Evolutionary conservation across 768 basidiomycete genomes (phyloP), one percentile per base, ranked within the genome.

Genomic region (Boletus pseudo-olivaceus): DNA sequence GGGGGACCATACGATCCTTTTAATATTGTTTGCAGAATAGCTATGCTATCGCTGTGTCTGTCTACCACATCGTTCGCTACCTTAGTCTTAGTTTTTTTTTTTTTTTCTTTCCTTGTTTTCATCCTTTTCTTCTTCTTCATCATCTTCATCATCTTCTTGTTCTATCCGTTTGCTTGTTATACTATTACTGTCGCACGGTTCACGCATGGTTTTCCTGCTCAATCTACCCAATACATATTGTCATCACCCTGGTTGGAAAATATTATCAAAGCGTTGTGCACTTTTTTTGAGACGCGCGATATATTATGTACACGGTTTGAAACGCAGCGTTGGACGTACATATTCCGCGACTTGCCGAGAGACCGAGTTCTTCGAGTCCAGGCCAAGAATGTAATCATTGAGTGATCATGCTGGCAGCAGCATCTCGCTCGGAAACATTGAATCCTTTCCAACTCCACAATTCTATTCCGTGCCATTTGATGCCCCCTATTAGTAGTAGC

Each of bases 161-260:
- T 38, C 40, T 15, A 10, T 32, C 46, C 42, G 29, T 41, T 47
- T 59, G 44, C 43, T 57, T 57, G 54, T 54, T 52, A 62, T 41
- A 49, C 55, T 62, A 59, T 62, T 60, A 40, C 50, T 54, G 57
- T 65, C 54, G 62, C 64, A 66, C 63, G 47, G 49, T 64, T 56
- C 48, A 20, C 50, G 55, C 56, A 57, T 59, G 53, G 56, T 52
- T 15, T 56, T 53, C 49, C 53, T 67, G 55, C 66, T 62, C 58
- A 54, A 67, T 67, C 62, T 67, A 62, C 55, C 27, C 53, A n/a
- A 58, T 60, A 63, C 60, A 50, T 58, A 60, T 53, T 64, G 61
- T 47, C 52, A 55, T 56, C 45, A 41, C 45, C 52, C 49, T 51
- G 60, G 52, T 53, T 48, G 59, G 56, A 60, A 23, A 52, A 63